Evolutionary conservation across 371 early-diverging fungal genomes (phyloP), one percentile per base, ranked within the genome.

Genomic region (Nematocida sp.): DNA sequence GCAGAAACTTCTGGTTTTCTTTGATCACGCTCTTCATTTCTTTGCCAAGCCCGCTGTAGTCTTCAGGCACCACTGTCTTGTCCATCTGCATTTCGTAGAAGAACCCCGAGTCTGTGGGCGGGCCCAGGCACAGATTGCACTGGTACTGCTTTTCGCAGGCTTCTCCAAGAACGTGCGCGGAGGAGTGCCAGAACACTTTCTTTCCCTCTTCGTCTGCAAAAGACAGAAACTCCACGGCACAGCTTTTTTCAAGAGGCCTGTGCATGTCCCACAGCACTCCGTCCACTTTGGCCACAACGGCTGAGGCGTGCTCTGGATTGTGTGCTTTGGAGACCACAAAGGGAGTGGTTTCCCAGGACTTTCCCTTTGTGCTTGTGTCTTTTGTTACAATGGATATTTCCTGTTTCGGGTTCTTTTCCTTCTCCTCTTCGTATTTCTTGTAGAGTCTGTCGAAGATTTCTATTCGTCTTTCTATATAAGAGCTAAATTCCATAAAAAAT

Each of bases 131-230:
- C 63, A 99, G 87, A 77, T 92, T 89, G 84, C 74, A 49, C 19
- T 91, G 90, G 85, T 93, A 91, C 78, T 87, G 87, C 83, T 92
- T 93, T 79, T 92, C 91, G 46, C 57, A 83, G 31, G 96, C 95
- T 81, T 94, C 94, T 64, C 99, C 99, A 54, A 99, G 85, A 80
- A 97, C 88, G 84, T 97, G 98, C 1, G 99, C 97, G 78, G 92
- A 91, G n/a, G 94, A 94, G 83, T 97, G 99, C 97, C 97, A 97
- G 83, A 94, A 99, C 15, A 97, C 96, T 80, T 86, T 86, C 83
- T 90, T 89, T 27, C 85, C 88, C 81, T 80, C 55, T 58, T 74
- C 77, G 29, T 80, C 56, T 3, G 94, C 94, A 86, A 98, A 99
- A 76, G 91, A 94, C 31, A 95, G 84, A 41, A 99, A 86, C 82